A percentile compares a stretch with the other conserved stretches of the same genome.
Conservation (phyloP, 106 monocot species). For the Allium cepa region DNA sequence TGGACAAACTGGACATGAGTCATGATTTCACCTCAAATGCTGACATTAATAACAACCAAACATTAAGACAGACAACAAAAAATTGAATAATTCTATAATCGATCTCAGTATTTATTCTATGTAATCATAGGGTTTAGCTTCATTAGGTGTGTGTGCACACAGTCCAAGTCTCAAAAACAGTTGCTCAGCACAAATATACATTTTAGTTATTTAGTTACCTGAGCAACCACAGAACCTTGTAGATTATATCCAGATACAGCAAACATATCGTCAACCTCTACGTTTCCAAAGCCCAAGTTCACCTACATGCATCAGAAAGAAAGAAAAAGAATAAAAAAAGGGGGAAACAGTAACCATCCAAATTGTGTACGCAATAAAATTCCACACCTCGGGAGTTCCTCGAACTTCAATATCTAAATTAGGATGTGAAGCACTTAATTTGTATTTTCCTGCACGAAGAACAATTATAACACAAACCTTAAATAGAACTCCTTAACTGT, state of each 20-base stretch:
- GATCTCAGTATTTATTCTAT: not conserved
- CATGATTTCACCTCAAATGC: no score
- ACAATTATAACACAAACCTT: not conserved
- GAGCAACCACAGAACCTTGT: conserved; percentile 81
- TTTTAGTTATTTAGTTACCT: conserved; percentile 41
- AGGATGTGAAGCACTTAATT: conserved; percentile 70
- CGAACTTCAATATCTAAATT: conserved; percentile 58
- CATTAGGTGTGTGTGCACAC: not conserved
- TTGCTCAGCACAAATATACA: no score
- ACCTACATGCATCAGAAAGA: conserved; percentile 37
- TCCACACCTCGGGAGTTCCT: conserved; percentile 77
- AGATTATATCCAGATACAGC: conserved; percentile 85
- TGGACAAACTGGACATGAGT: no score
- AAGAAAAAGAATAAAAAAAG: not conserved
- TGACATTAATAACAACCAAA: not conserved
- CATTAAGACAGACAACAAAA: not conserved
- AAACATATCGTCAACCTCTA: conserved; percentile 59
- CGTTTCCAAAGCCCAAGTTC: conserved; percentile 80
- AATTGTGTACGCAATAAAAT: not conserved
- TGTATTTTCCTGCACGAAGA: conserved; percentile 57
- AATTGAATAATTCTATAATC: not conserved
- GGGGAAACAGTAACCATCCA: no score
- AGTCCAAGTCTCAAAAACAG: conserved; percentile 1
- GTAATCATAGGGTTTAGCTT: not conserved
- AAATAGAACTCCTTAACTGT: not conserved